Conservation (phyloP, 768 basidiomycete species). For the Podaxis pistillaris region DNA sequence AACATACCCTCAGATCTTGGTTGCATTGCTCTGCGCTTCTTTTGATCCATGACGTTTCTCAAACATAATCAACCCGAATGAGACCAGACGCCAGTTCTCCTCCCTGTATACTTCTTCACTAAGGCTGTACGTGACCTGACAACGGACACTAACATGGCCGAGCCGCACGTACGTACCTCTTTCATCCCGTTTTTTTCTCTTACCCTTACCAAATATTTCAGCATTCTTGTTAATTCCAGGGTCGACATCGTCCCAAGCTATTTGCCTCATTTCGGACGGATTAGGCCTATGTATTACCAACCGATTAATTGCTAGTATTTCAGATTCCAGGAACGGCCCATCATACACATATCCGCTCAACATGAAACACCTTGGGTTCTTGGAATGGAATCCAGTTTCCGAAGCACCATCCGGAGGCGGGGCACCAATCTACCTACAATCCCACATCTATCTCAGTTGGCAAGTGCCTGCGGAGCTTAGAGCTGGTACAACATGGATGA, state of each 20-base stretch:
- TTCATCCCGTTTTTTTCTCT: not conserved
- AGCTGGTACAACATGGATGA: not conserved
- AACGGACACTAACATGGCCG: slow-evolving; percentile 11
- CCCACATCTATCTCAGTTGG: slow-evolving; percentile 10
- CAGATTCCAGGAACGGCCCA: slow-evolving; percentile 10
- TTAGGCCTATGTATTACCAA: not conserved
- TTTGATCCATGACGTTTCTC: slow-evolving; percentile 6
- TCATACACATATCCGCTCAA: not conserved
- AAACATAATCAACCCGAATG: slow-evolving; percentile 8
- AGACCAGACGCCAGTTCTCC: slow-evolving; percentile 3
- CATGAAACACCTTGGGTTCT: slow-evolving; percentile 14
- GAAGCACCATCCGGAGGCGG: not conserved
- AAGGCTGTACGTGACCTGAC: slow-evolving; percentile 16
- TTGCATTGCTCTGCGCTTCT: not conserved
- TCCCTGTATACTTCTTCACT: not conserved
- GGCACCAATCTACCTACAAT: not conserved
- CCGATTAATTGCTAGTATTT: slow-evolving; percentile 1
- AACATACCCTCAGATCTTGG: slow-evolving; percentile 14
- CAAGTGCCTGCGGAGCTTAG: not conserved
- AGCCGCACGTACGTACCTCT: slow-evolving; percentile 10
- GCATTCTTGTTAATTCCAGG: slow-evolving; percentile 5
- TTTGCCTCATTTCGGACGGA: not conserved
- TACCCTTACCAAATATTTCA: slow-evolving; percentile 3
- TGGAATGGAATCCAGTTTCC: slow-evolving; percentile 5
- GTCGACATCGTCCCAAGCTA: not conserved